Percentiles rank a stretch among this genome's conserved stretches.
phyloP scores from a whole-genome alignment of 805 yeast genomes.

The Zygoascus bituminiphila region DNA sequence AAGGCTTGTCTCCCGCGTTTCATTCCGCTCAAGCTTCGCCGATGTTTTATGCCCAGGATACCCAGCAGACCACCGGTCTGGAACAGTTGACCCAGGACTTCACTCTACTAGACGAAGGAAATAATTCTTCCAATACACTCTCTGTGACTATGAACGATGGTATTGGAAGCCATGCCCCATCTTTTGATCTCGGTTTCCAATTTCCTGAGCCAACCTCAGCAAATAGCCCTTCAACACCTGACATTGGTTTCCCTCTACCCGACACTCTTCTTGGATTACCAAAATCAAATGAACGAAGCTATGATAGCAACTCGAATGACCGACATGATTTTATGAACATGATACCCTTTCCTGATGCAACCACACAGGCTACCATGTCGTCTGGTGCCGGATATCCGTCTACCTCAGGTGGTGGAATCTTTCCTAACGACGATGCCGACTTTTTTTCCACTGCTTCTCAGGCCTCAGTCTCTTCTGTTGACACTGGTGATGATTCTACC shows the following conservation, averaged over 20 bases:
- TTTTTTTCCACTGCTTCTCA: neutral
- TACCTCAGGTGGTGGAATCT: neutral
- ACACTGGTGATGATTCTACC: constrained; percentile 4
- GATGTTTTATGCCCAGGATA: neutral
- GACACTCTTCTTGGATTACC: neutral
- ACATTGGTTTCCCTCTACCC: neutral
- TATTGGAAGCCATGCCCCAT: neutral
- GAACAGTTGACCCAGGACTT: constrained; percentile 9
- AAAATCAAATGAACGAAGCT: neutral
- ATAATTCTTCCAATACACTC: neutral
- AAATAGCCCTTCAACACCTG: neutral
- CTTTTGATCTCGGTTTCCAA: neutral
- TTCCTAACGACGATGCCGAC: neutral
- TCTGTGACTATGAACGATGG: neutral
- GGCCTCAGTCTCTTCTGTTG: neutral
- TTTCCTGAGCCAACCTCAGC: neutral
- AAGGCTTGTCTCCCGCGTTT: neutral
- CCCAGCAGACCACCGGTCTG: constrained; percentile 3
- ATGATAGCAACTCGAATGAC: neutral
- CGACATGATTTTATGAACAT: constrained; percentile 2
- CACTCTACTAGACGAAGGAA: constrained; percentile 6
- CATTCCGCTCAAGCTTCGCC: neutral
- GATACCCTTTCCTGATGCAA: neutral
- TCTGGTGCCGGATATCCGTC: neutral
- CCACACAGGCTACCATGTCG: too few species aligned